These are phyloP conservation scores for Triticum aestivum DNA, from an alignment of 176 grass and related monocot genomes.

Conservation along the genomic window IWGSC_CS_RefSeq_v2.1 NC_057798.1:578839923-578840422, in stretches of 20 bases:
- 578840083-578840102: constrained; percentile 46
- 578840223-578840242: constrained; percentile 36
- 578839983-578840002: background rate
- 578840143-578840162: constrained; percentile 38
- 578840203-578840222: constrained; percentile 29
- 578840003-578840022: background rate
- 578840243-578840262: constrained; percentile 3
- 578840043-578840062: background rate
- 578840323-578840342: constrained; percentile 71
- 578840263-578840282: constrained; percentile 41
- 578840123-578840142: constrained; percentile 37
- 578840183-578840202: constrained; percentile 14
- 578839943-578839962: constrained; percentile 41
- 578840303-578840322: constrained; percentile 51
- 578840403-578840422: background rate
- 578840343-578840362: constrained; percentile 60
- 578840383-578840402: background rate
- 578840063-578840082: constrained; percentile 19
- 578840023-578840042: background rate
- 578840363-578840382: background rate
- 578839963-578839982: constrained; percentile 36
- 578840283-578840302: constrained; percentile 64
- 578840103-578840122: constrained; percentile 52
- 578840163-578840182: constrained; percentile 29
- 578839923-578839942: constrained; percentile 47